phyloP scores from a whole-genome alignment of 768 basidiomycete genomes.

The Mycena polygramma region DNA sequence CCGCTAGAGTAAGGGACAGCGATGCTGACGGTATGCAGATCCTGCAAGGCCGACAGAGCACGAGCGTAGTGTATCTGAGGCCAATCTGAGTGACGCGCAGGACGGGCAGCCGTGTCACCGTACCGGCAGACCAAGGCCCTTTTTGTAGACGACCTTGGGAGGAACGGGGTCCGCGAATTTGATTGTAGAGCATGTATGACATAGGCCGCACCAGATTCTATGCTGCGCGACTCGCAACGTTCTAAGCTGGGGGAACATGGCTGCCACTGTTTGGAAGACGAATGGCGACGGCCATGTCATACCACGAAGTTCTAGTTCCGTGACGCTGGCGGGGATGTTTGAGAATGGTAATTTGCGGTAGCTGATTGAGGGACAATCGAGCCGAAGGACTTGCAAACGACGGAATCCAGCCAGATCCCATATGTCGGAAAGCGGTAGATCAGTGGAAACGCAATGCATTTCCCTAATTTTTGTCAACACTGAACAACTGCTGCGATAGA shows the following conservation, averaged over 20 bases:
- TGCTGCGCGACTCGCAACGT: constrained; percentile 44
- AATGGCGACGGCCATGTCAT: constrained; percentile 50
- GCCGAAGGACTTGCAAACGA: constrained; percentile 32
- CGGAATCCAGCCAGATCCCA: constrained; percentile 48
- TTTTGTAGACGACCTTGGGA: constrained; percentile 45
- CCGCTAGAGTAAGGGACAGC: constrained; percentile 45
- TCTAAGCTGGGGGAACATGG: constrained; percentile 42
- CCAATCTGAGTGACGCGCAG: background rate
- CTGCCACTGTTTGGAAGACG: constrained; percentile 40
- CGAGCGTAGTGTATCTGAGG: constrained; percentile 52
- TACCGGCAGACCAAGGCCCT: constrained; percentile 52
- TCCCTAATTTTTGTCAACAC: constrained; percentile 38
- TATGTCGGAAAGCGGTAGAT: background rate
- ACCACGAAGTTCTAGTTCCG: constrained; percentile 48
- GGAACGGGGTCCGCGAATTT: constrained; percentile 44
- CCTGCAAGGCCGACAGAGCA: constrained; percentile 38
- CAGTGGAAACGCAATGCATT: constrained; percentile 48
- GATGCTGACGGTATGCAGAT: constrained; percentile 48
- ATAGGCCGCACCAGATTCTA: constrained; percentile 53
- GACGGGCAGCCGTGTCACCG: background rate
- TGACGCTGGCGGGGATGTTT: constrained; percentile 42
- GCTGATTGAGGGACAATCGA: constrained; percentile 25
- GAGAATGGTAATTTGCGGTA: constrained; percentile 40
- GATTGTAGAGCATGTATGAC: constrained; percentile 47
- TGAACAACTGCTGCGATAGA: background rate